Evolutionary conservation across 73 alveolate genomes (phyloP), one percentile per base, ranked within the genome.

Genomic region (Paraurostyla sp.): DNA sequence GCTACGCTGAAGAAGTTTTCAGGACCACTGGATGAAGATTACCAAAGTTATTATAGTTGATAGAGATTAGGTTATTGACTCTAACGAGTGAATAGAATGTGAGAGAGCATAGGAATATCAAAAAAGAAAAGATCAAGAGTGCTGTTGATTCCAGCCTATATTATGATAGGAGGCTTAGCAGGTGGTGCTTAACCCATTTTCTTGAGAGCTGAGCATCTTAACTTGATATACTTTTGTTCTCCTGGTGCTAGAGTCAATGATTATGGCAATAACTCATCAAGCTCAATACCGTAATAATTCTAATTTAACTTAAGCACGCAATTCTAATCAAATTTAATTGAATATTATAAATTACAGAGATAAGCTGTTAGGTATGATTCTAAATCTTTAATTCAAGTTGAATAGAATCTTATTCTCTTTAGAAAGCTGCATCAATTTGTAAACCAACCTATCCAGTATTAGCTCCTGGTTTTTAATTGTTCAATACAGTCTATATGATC

Each of bases 111-210:
- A 22, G 99, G 99, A 32, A 91, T 45, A 32, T 93, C 78, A 91
- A 96, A 96, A 71, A 94, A 94, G 92, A 86, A 96, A 54, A 91
- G 87, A 80, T 96, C 97, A 68, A 93, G 41, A 75, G 84, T 80
- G 75, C 97, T 92, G 65, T 95, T 94, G 42, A 96, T 84, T 18
- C 98, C 99, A 22, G 94, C 86, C 84, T 94, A 96, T 29, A 96
- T 78, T 18, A 93, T 65, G 57, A 85, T 80, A 82, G 98, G 97
- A 65, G 92, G 95, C 49, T 89, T 94, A 18, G 85, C 91, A 41
- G 63, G 94, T 42, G 94, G 96, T 83, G 63, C 60, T 68, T 29
- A 40, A 38, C 88, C 58, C 50, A 32, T 46, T n/a, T 32, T 63
- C 75, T 36, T 46, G 88, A 51, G 41, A 43, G 57, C 82, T 1